Evolutionary conservation across 768 basidiomycete species (phyloP), one percentile per base, ranked within the genome.

Genomic region (Lentinula aciculospora): DNA sequence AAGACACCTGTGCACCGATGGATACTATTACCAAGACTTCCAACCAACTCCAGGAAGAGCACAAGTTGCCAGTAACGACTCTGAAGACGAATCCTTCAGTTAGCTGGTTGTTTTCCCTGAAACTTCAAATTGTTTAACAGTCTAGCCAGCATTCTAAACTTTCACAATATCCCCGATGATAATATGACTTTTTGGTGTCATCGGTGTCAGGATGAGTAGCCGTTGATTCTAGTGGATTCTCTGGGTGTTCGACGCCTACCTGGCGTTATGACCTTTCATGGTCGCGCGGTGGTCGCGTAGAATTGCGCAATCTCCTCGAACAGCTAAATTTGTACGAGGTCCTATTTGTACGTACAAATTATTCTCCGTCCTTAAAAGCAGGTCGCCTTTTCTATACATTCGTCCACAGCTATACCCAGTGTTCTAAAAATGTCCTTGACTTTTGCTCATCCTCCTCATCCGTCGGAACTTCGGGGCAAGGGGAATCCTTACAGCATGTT

Each of bases 371-470:
- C 55, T 36, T 32, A 29, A 23, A 40, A 31, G 34, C 8, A 19
- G 17, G 40, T 39, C 34, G 17, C 23, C n/a, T n/a, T 23, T 27
- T 39, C 10, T 12, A 34, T 31, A 17, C 9, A 23, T n/a, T 17
- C 6, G 29, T 48, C n/a, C 17, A 13, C 44, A 34, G 4, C 36
- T 32, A 19, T 53, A 7, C 13, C 50, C 25, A 29, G 15, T 7
- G 6, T 44, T 13, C 19, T 27, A 39, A 32, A 44, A 57, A 57
- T 57, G 46, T 36, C 56, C 8, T 10, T 57, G 56, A 57, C 31
- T 37, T 73, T 65, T 49, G 58, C 67, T 3, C 69, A 72, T 63
- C 70, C 75, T 4, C 71, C 74, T 53, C 73, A 73, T 63, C 69
- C 29, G 42, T 58, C 37, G 53, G 63, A 45, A 40, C 56, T 27